These are phyloP conservation scores for Flaveria floridana DNA, from an alignment of 140 eudicot genomes.

Conservation along the genomic window DNA sequence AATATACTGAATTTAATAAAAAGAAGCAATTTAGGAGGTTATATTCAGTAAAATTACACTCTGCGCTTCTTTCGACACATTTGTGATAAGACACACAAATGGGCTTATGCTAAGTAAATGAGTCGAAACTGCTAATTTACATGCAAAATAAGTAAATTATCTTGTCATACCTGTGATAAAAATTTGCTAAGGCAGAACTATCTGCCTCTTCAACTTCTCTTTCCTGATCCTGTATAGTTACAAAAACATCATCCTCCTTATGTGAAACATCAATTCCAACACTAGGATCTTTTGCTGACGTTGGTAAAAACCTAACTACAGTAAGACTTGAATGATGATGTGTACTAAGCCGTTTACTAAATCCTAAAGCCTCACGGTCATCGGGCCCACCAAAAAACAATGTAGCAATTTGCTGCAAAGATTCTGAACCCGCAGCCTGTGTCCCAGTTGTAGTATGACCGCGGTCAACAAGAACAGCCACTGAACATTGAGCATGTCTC, in stretches of 20 bases:
- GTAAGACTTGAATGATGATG: conserved; percentile 63
- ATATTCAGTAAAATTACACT: background rate
- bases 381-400: conserved; percentile 84
- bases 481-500: conserved; percentile 70
- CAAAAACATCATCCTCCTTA: conserved; percentile 56
- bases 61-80: background rate
- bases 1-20: background rate
- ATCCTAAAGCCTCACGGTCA: conserved; percentile 81
- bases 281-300: conserved; percentile 35
- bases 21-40: background rate
- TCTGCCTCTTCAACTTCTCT: conserved; percentile 61
- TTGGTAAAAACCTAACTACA: conserved; percentile 53
- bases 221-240: conserved; percentile 60
- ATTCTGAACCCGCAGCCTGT: conserved; percentile 45
- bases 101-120: background rate
- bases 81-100: conserved; percentile 3
- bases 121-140: background rate
- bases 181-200: conserved; percentile 54
- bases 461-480: conserved; percentile 76
- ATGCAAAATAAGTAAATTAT: background rate
- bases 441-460: conserved; percentile 56
- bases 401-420: conserved; percentile 59
- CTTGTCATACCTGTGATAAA: conserved; percentile 67
- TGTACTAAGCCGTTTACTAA: conserved; percentile 62
- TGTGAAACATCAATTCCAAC: conserved; percentile 51